Conservation (phyloP, 805 yeast species). For the Candida ascalaphidarum region DNA sequence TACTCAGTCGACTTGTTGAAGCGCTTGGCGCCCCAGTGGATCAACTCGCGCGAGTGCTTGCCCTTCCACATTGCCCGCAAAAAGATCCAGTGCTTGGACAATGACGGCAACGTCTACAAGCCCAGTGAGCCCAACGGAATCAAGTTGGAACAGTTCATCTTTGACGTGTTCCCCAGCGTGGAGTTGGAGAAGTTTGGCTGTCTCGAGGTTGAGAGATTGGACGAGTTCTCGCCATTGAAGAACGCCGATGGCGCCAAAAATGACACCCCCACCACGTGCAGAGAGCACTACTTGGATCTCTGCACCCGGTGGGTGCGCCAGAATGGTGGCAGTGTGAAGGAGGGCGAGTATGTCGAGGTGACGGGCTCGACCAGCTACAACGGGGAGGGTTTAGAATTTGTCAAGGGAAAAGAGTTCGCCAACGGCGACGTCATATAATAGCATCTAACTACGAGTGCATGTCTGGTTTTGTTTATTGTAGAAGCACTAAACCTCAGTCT, state of each 20-base stretch:
- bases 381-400: slow-evolving; percentile 62
- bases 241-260: slow-evolving; percentile 74
- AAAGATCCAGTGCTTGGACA: slow-evolving; percentile 62
- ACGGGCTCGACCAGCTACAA: slow-evolving; percentile 64
- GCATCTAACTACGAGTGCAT: too few species aligned
- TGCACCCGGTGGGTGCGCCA: slow-evolving; percentile 66
- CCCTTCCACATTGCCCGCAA: slow-evolving; percentile 96
- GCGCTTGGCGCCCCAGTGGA: slow-evolving; percentile 60
- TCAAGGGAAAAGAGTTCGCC: slow-evolving; percentile 35
- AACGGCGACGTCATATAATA: too few species aligned
- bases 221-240: slow-evolving; percentile 91
- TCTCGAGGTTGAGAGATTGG: slow-evolving; percentile 76
- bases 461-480: too few species aligned
- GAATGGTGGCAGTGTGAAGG: slow-evolving; percentile 58
- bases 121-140: slow-evolving; percentile 86
- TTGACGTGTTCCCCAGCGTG: slow-evolving; percentile 86
- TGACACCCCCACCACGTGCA: slow-evolving; percentile 83
- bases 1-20: slow-evolving; percentile 73
- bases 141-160: slow-evolving; percentile 92
- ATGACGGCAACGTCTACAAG: slow-evolving; percentile 35
- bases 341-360: slow-evolving; percentile 58
- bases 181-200: slow-evolving; percentile 72
- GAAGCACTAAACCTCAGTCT: too few species aligned
- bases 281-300: slow-evolving; percentile 51
- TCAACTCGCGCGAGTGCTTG: slow-evolving; percentile 49